Evolutionary conservation across 805 yeast species (phyloP).

Genomic region (Cyberlindnera americana): DNA sequence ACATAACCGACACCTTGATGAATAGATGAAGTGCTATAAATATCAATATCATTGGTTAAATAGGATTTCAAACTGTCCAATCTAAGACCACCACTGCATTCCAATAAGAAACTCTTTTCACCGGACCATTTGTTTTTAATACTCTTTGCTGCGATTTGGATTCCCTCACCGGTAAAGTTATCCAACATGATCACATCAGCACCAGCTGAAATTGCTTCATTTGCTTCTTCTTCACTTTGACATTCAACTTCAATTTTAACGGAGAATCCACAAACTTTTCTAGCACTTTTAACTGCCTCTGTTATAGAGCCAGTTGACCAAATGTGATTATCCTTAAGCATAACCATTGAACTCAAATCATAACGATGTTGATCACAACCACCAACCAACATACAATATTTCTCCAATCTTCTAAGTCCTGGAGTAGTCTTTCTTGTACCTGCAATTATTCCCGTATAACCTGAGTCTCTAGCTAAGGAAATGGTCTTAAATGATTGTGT

Average conservation of each 20-base stretch:
- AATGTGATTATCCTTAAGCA: constrained; percentile 92
- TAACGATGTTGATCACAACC: constrained; percentile 92
- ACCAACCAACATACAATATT: constrained; percentile 92
- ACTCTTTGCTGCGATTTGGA: constrained; percentile 59
- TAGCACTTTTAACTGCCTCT: constrained; percentile 72
- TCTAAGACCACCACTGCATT: constrained; percentile 90
- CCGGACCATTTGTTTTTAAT: constrained; percentile 55
- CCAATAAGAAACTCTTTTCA: constrained; percentile 58
- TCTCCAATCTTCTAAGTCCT: constrained; percentile 82
- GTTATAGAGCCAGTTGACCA: constrained; percentile 93
- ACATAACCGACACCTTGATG: constrained; percentile 87
- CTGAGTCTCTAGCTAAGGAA: constrained; percentile 57
- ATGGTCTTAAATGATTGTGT: constrained; percentile 62
- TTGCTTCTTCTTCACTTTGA: constrained; percentile 78
- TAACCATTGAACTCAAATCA: constrained; percentile 89
- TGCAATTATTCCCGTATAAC: constrained; percentile 82
- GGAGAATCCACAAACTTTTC: constrained; percentile 82
- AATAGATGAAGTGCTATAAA: constrained; percentile 85
- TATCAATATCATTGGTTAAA: constrained; percentile 76
- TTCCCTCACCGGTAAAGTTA: constrained; percentile 67
- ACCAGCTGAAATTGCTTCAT: constrained; percentile 90
- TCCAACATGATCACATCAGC: constrained; percentile 96
- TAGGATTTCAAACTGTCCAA: constrained; percentile 59
- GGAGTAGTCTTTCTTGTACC: constrained; percentile 99
- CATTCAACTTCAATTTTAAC: constrained; percentile 92